Base-by-base conservation (phyloP, 2,329 filamentous ascomycete species). In the Colletotrichum gloeosporioides region DNA sequence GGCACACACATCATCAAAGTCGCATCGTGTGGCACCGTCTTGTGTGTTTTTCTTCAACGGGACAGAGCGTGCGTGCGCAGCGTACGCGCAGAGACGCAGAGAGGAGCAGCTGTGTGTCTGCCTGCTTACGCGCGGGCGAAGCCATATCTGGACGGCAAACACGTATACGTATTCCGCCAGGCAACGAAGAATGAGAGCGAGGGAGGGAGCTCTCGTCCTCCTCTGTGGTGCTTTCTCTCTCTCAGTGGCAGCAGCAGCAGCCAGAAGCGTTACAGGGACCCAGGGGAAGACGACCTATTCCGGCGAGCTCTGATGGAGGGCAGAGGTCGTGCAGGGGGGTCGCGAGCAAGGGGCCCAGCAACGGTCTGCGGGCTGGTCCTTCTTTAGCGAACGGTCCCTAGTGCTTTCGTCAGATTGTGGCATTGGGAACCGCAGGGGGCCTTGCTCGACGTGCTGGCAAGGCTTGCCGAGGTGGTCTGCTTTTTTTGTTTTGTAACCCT, bases 361-460 rank as follows among this genome's bases (percentile, higher is more conserved):
- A 27, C 9, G 36, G 27, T 29, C 57, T 69, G 71, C 64, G 73
- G 73, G 64, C 73, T 73, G 73, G 57, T 68, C 70, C 73, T 73
- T 76, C 64, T 68, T 65, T 76, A 65, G 73, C 59, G 73, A 63
- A 32, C 32, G 44, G 55, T 39, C 27, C 44, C 64, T 69, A 65
- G 73, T 76, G 70, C 70, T 76, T 69, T 73, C 49, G 73, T 76
- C 73, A 73, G 73, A 61, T 53, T 76, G 31, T 39, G 61, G 55
- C 44, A 27, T 18, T 34, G 36, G 32, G 64, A 73, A 61, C 64
- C 64, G 36, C 73, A 55, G 64, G 68, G 59, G 34, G n/a, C 18
- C 22, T 29, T 36, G 70, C 44, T 32, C 55, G 70, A 53, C 36
- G 69, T 55, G 18, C 53, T 69, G 29, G 71, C 55, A 73, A 62